Conservation (phyloP, 2,329 filamentous ascomycete genomes). For the Botrytis galanthina region DNA sequence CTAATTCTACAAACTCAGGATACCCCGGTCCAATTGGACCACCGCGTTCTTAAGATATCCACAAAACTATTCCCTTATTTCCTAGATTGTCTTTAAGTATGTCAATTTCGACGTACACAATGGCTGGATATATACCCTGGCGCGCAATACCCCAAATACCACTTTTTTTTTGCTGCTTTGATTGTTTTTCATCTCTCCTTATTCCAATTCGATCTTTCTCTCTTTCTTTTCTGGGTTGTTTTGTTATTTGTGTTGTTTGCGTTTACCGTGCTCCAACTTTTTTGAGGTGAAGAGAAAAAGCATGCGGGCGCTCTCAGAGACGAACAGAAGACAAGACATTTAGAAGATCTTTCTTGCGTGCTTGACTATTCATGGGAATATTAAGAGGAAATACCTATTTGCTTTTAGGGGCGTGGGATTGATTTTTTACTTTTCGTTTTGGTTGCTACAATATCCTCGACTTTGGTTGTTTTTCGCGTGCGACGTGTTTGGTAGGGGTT, state of each 20-base stretch:
- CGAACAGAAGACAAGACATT: conserved; percentile 29
- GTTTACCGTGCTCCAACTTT: conserved; percentile 17
- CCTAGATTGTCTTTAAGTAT: conserved; percentile 30
- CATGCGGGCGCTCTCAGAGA: conserved; percentile 24
- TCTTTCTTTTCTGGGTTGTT: conserved; percentile 16
- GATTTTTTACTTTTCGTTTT: conserved; percentile 20
- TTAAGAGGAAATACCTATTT: conserved; percentile 39
- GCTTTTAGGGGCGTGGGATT: conserved; percentile 27
- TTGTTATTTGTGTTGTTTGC: conserved; percentile 12
- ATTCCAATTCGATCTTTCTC: conserved; percentile 23
- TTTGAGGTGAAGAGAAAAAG: conserved; percentile 29
- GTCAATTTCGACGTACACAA: conserved; percentile 30
- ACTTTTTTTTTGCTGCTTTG: conserved; percentile 33
- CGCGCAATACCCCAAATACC: conserved; percentile 39
- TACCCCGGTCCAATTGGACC: conserved; percentile 90
- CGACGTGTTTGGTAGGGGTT: background rate
- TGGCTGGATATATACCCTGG: conserved; percentile 41
- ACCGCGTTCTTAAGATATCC: conserved; percentile 62
- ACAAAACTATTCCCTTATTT: conserved; percentile 35
- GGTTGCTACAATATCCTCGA: conserved; percentile 11
- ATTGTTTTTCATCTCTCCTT: conserved; percentile 25
- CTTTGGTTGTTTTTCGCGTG: conserved; percentile 14
- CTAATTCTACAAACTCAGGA: conserved; percentile 93
- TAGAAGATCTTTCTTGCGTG: conserved; percentile 30
- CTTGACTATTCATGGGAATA: conserved; percentile 27